Evolutionary conservation across 495 filamentous ascomycete genomes (phyloP), one percentile per base, ranked within the genome.

Genomic region (Baudoinia panamericana): DNA sequence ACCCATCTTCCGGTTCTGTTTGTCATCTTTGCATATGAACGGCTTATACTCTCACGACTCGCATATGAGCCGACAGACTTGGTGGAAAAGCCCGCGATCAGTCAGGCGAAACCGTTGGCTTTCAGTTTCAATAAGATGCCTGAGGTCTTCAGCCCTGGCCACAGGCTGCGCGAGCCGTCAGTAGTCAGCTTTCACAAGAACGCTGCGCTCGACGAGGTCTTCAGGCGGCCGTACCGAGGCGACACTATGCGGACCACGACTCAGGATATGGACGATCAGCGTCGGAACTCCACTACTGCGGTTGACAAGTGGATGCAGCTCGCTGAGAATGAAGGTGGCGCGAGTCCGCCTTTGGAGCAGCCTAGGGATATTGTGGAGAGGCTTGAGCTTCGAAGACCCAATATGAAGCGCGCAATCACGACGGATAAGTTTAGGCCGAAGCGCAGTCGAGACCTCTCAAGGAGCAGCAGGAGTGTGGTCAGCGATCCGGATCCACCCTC

Each of bases 181-280:
- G 71, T 90, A 30, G 71, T 80, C 21, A 86, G 82, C 0, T 84
- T 75, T 52, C 82, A 87, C 42, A 90, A 93, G 54, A 87, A 94
- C 47, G 76, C 75, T 28, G 87, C 82, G 8, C 62, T 96, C n/a
- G 88, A 93, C 17, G 86, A 92, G 50, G 84, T 96, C 0, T 96
- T 96, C 57, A 71, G 83, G 39, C 63, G 64, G 19, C 72, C 75
- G 7, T 78, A 69, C 42, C 52, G 52, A 16, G 66, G 64, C 30
- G 32, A 63, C 18, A 63, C 60, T 5, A 30, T 61, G 13, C 61
- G 62, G 18, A 54, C 58, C 12, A 73, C 65, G 4, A 66, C 69
- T 6, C 65, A 69, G 36, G 30, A 45, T 2, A 48, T 50, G 21
- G 32, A 28, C 66, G 59, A 32, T 27, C 72, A 78, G 30, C 66